phyloP scores from a whole-genome alignment of 179 eudicot genomes.

The Silene vulgaris region DNA sequence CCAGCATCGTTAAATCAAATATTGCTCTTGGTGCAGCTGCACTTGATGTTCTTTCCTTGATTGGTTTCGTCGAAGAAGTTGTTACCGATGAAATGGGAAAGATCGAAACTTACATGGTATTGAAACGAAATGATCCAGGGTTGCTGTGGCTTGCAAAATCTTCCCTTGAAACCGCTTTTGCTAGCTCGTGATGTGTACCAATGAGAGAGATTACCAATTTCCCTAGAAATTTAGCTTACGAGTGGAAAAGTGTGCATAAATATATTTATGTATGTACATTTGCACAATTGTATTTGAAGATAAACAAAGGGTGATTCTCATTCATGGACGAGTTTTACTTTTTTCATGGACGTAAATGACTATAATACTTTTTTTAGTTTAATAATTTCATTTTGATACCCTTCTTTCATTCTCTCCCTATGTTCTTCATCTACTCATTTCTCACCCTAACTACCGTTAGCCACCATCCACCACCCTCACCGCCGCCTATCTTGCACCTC shows the following conservation, averaged over 20 bases:
- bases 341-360: too few relatives aligned
- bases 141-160: slow-evolving; percentile 91
- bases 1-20: neutral
- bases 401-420: too few relatives aligned
- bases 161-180: slow-evolving; percentile 51
- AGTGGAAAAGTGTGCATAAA: slow-evolving; percentile 4
- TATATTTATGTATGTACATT: too few relatives aligned
- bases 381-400: too few relatives aligned
- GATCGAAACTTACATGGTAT: slow-evolving; percentile 53
- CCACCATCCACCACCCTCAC: too few relatives aligned
- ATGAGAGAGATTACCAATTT: neutral
- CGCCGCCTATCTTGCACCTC: too few relatives aligned
- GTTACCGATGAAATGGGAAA: slow-evolving; percentile 47
- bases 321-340: too few relatives aligned
- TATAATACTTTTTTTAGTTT: too few relatives aligned
- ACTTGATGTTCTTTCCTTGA: slow-evolving; percentile 58
- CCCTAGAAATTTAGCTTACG: neutral
- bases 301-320: neutral
- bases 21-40: slow-evolving; percentile 54
- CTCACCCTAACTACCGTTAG: too few relatives aligned
- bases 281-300: neutral
- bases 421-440: too few relatives aligned
- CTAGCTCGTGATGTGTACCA: slow-evolving; percentile 7
- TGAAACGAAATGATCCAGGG: slow-evolving; percentile 79
- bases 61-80: slow-evolving; percentile 67